These are phyloP conservation scores for Firmiana major DNA, from an alignment of 345 rosid genomes.

Conservation along the genomic window DNA sequence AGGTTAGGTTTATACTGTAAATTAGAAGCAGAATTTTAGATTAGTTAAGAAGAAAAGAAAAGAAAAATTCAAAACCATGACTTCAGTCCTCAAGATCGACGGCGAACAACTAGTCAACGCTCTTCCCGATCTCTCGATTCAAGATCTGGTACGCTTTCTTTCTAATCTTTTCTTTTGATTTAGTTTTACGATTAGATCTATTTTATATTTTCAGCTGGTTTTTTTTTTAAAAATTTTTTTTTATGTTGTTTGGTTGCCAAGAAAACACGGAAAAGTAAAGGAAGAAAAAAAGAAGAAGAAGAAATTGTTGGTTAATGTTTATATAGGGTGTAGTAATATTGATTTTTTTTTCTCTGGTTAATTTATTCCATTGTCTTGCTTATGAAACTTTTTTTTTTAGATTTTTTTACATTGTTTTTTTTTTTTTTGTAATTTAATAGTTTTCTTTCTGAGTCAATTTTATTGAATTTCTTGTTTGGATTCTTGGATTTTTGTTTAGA, in stretches of 20 bases:
- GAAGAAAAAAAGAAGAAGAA: not conserved
- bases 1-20: conserved; percentile 8
- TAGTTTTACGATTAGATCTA: not conserved
- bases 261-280: not conserved
- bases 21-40: not conserved
- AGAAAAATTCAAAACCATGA: conserved; percentile 20
- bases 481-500: conserved; percentile 32
- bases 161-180: not conserved
- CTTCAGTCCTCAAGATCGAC: conserved; percentile 27
- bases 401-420: not conserved
- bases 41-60: not conserved
- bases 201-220: not conserved
- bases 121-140: conserved; percentile 17
- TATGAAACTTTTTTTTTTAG: not conserved
- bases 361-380: not conserved
- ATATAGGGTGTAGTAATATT: not conserved
- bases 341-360: not conserved
- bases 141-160: conserved; percentile 24
- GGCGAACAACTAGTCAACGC: conserved; percentile 20
- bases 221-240: not conserved
- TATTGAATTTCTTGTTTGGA: not conserved
- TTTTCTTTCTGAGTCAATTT: not conserved
- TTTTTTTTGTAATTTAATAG: not conserved
- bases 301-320: not conserved
- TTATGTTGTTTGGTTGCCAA: not conserved